phyloP scores from a whole-genome alignment of 2,329 filamentous ascomycete genomes.

The Stylonectria norvegica region DNA sequence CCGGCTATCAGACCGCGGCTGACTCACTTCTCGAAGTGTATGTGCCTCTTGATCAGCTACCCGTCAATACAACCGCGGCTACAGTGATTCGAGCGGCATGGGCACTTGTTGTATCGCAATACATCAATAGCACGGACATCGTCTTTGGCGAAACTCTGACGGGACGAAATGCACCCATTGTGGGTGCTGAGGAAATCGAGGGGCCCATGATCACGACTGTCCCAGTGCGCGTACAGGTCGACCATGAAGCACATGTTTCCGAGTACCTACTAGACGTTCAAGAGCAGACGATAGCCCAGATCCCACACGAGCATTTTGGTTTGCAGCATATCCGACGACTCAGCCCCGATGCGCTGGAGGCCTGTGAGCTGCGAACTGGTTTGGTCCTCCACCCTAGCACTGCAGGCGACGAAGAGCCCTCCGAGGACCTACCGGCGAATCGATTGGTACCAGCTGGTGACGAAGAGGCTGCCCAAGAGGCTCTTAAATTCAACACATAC shows the following conservation, averaged over 20 bases:
- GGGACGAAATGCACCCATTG: slow-evolving; percentile 49
- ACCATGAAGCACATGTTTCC: slow-evolving; percentile 38
- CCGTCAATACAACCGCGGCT: slow-evolving; percentile 47
- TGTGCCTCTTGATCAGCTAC: slow-evolving; percentile 36
- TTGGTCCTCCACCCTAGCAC: slow-evolving; percentile 51
- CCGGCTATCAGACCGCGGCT: slow-evolving; percentile 47
- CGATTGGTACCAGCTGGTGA: slow-evolving; percentile 54
- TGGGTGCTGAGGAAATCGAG: slow-evolving; percentile 51
- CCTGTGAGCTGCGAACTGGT: slow-evolving; percentile 54
- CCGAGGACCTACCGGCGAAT: slow-evolving; percentile 42
- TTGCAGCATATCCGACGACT: slow-evolving; percentile 57
- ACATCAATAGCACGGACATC: slow-evolving; percentile 50
- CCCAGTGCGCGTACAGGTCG: slow-evolving; percentile 49
- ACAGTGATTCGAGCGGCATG: slow-evolving; percentile 58
- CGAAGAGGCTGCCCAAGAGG: slow-evolving; percentile 56
- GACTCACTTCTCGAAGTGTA: slow-evolving; percentile 54
- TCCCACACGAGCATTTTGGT: slow-evolving; percentile 63
- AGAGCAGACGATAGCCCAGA: slow-evolving; percentile 52
- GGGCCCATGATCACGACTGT: slow-evolving; percentile 61
- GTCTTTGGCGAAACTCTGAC: slow-evolving; percentile 59
- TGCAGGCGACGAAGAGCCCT: slow-evolving; percentile 22
- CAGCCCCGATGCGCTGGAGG: slow-evolving; percentile 51
- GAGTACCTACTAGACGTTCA: slow-evolving; percentile 57
- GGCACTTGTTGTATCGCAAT: slow-evolving; percentile 52
- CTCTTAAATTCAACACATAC: slow-evolving; percentile 57